phyloP scores from a whole-genome alignment of 257 asterid genomes.

The Penstemon barbatus region DNA sequence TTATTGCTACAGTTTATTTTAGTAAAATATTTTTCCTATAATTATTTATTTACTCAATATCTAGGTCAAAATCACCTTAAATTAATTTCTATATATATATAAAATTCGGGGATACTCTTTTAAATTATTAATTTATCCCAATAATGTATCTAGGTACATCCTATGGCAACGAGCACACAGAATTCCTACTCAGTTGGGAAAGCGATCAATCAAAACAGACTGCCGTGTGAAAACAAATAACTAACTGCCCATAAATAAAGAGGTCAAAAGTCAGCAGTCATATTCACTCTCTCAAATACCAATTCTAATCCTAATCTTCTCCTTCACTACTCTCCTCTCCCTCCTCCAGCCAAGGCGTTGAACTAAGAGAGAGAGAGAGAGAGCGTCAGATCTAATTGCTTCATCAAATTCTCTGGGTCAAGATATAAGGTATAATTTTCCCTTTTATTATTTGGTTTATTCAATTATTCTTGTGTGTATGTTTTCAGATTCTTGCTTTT shows the following conservation, averaged over 20 bases:
- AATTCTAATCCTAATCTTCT: neutral
- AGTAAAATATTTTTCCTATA: too few relatives aligned
- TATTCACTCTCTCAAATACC: neutral
- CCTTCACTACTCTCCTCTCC: neutral
- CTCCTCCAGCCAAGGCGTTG: constrained; percentile 12
- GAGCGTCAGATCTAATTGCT: constrained; percentile 1
- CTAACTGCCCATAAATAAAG: too few relatives aligned
- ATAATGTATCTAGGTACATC: constrained; percentile 15
- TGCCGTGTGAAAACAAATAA: constrained; percentile 8
- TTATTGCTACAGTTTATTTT: too few relatives aligned
- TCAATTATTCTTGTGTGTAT: neutral
- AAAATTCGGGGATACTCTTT: too few relatives aligned
- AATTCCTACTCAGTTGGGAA: constrained; percentile 21
- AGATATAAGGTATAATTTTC: constrained; percentile 17
- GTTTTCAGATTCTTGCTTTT: constrained; percentile 19
- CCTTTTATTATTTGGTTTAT: neutral
- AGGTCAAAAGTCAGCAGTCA: constrained; percentile 19
- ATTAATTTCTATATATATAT: too few relatives aligned
- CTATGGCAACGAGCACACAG: neutral
- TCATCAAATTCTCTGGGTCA: constrained; percentile 11
- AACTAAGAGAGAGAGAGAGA: neutral
- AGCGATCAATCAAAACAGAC: constrained; percentile 9
- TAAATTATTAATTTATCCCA: neutral
- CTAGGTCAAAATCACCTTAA: too few relatives aligned
- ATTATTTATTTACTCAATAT: too few relatives aligned